phyloP scores from a whole-genome alignment of 2,329 filamentous ascomycete genomes.

The Pseudogymnoascus sp. region DNA sequence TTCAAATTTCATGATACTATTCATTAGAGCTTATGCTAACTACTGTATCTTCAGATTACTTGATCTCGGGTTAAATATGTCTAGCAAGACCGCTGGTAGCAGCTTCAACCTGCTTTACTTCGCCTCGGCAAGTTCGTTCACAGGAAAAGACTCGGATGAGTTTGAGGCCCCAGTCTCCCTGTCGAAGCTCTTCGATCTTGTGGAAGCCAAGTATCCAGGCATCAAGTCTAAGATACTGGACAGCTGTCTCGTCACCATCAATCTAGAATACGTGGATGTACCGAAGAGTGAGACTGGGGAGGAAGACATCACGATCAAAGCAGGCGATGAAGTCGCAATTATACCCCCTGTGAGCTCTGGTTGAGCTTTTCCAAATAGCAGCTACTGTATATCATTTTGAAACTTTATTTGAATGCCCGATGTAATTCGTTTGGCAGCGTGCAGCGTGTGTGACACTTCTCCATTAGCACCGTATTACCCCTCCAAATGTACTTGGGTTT shows the following conservation, averaged over 20 bases:
- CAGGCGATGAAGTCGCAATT: slow-evolving; percentile 76
- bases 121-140: slow-evolving; percentile 63
- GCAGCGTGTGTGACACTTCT: neutral
- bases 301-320: slow-evolving; percentile 45
- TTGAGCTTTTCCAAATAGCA: slow-evolving; percentile 32
- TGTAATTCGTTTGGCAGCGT: neutral
- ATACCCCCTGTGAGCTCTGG: slow-evolving; percentile 85
- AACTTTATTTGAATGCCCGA: neutral
- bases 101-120: slow-evolving; percentile 74
- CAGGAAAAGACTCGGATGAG: slow-evolving; percentile 55
- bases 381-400: neutral
- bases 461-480: neutral
- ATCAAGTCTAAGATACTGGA: slow-evolving; percentile 59
- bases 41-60: slow-evolving; percentile 9
- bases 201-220: slow-evolving; percentile 63
- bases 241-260: slow-evolving; percentile 70
- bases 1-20: neutral
- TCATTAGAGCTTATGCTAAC: slow-evolving; percentile 10
- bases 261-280: slow-evolving; percentile 71
- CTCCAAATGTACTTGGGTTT: neutral
- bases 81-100: neutral
- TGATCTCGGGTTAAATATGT: slow-evolving; percentile 11
- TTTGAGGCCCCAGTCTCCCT: slow-evolving; percentile 59
- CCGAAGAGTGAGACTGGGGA: slow-evolving; percentile 34
- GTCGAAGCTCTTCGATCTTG: slow-evolving; percentile 50